These are phyloP conservation scores for Xylaria venustula DNA, from an alignment of 495 filamentous ascomycete species.

Conservation along the genomic window DNA sequence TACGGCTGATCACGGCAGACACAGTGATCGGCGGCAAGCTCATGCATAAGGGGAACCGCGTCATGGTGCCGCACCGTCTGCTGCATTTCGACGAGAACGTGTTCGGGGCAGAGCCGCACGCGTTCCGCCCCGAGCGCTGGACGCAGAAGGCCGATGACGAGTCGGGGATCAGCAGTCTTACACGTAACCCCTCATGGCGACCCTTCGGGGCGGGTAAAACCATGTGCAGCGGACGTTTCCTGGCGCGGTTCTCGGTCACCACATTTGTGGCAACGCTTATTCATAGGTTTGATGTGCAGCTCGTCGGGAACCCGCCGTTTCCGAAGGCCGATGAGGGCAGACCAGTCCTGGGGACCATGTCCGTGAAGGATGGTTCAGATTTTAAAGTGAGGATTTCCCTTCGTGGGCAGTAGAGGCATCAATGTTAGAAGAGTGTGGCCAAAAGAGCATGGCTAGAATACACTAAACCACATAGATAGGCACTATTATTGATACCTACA, in stretches of 20 bases:
- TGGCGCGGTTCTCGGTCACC: constrained; percentile 20
- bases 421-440: too few species aligned
- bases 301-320: constrained; percentile 12
- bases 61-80: constrained; percentile 34
- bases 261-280: constrained; percentile 29
- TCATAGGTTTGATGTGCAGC: constrained; percentile 20
- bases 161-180: background rate
- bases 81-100: constrained; percentile 29
- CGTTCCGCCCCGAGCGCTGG: constrained; percentile 25
- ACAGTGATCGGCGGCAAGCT: constrained; percentile 22
- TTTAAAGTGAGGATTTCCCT: too few species aligned
- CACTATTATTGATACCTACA: too few species aligned
- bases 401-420: too few species aligned
- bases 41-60: constrained; percentile 21
- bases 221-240: constrained; percentile 29
- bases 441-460: too few species aligned
- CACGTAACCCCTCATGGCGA: constrained; percentile 20
- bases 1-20: constrained; percentile 23
- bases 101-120: constrained; percentile 17
- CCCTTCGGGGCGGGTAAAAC: constrained; percentile 34
- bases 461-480: too few species aligned
- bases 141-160: constrained; percentile 10
- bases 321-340: constrained; percentile 19
- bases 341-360: constrained; percentile 29
- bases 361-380: constrained; percentile 19